These are phyloP conservation scores for Lentinula sp. DNA, from an alignment of 768 basidiomycete species.

Conservation along the genomic window DNA sequence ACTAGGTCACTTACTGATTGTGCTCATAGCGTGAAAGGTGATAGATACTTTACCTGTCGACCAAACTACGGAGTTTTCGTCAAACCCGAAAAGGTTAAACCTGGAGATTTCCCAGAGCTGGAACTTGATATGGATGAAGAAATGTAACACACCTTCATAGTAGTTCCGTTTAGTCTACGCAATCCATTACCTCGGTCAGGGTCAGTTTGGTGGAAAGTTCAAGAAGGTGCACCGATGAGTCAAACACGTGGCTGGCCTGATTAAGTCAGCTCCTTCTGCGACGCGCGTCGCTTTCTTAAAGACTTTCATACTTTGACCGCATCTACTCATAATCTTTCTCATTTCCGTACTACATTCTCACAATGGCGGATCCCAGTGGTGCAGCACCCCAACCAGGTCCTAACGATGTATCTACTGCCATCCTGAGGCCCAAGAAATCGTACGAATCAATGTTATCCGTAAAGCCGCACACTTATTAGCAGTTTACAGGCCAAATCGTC, in stretches of 20 bases:
- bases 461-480: conserved; percentile 14
- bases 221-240: not conserved
- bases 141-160: conserved; percentile 36
- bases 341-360: conserved; percentile 4
- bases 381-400: conserved; percentile 78
- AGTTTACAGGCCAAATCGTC: conserved; percentile 79
- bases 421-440: conserved; percentile 97
- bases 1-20: not conserved
- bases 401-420: conserved; percentile 91
- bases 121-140: conserved; percentile 76
- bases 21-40: conserved; percentile 65
- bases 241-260: not conserved
- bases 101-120: conserved; percentile 85
- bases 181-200: not conserved
- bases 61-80: conserved; percentile 84
- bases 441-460: conserved; percentile 35
- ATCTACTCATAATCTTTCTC: not conserved
- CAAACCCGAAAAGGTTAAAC: conserved; percentile 68
- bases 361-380: conserved; percentile 78
- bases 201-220: not conserved
- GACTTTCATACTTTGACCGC: not conserved
- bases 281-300: conserved; percentile 6
- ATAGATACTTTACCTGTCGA: conserved; percentile 77
- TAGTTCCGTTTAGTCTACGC: not conserved
- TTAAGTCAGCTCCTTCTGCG: not conserved